Percentiles rank a stretch among this genome's conserved stretches.
These are phyloP conservation scores for Vitis amurensis DNA, from an alignment of 164 flowering plant species.

Conservation along the genomic window DNA sequence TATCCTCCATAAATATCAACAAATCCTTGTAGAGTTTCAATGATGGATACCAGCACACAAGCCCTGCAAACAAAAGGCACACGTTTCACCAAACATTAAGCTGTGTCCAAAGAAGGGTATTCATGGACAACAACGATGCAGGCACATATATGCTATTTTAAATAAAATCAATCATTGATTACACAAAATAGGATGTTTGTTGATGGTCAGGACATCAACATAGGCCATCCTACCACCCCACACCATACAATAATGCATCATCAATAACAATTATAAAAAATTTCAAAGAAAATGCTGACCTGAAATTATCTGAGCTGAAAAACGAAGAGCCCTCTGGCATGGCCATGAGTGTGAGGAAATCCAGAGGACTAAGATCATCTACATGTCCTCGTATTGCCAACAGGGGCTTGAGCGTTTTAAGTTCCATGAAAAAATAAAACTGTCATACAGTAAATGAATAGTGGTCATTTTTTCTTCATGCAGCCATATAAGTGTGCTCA, in stretches of 20 bases:
- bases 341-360: conserved; percentile 62
- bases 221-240: not conserved
- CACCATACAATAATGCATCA: not conserved
- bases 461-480: not conserved
- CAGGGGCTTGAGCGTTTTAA: conserved; percentile 52
- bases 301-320: conserved; percentile 76
- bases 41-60: conserved; percentile 48
- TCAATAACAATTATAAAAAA: not conserved
- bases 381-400: conserved; percentile 39
- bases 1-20: conserved; percentile 46
- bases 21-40: conserved; percentile 70
- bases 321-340: conserved; percentile 66
- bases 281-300: conserved; percentile 35
- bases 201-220: not conserved
- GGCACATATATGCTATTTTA: too few species aligned
- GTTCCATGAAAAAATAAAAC: conserved; percentile 58
- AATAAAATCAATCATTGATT: too few species aligned
- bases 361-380: conserved; percentile 50
- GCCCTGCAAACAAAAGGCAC: conserved; percentile 58
- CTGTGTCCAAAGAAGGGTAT: too few species aligned
- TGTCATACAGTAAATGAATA: conserved; percentile 24
- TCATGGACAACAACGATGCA: too few species aligned
- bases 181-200: not conserved
- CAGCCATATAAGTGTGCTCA: not conserved
- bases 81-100: not conserved